These are phyloP conservation scores for Larix sibirica DNA, from an alignment of 83 land plant species.

Conservation along the genomic window DNA sequence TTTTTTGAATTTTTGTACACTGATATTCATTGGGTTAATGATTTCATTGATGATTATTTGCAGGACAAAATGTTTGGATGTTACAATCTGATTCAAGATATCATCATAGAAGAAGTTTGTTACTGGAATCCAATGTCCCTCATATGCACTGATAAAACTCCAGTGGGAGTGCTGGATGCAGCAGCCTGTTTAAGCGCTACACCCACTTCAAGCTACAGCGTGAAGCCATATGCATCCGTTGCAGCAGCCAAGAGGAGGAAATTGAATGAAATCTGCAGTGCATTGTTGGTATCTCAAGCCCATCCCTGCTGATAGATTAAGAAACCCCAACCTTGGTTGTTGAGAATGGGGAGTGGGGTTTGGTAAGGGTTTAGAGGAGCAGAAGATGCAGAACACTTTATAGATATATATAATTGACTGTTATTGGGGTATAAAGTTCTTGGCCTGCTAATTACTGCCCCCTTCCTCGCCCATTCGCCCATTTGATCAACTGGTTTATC, in stretches of 20 bases:
- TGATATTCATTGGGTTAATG: no score
- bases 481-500: no score
- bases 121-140: not conserved
- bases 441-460: no score
- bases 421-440: not conserved
- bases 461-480: no score
- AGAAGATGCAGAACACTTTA: not conserved
- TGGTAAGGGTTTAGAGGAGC: conserved; percentile 8
- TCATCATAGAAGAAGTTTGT: not conserved
- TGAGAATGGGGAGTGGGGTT: not conserved
- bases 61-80: conserved; percentile 54
- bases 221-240: conserved; percentile 4
- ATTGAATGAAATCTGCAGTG: not conserved
- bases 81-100: conserved; percentile 37
- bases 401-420: not conserved
- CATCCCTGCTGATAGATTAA: conserved; percentile 2
- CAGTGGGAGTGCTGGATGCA: conserved; percentile 40
- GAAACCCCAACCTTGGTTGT: not conserved
- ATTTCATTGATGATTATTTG: conserved; percentile 14
- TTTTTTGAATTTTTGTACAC: no score
- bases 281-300: not conserved
- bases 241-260: not conserved
- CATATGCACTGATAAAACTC: conserved; percentile 21
- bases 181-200: conserved; percentile 21
- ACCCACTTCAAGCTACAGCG: not conserved